Evolutionary conservation across 2,329 filamentous ascomycete species (phyloP).

Genomic region (Epichloe typhina): DNA sequence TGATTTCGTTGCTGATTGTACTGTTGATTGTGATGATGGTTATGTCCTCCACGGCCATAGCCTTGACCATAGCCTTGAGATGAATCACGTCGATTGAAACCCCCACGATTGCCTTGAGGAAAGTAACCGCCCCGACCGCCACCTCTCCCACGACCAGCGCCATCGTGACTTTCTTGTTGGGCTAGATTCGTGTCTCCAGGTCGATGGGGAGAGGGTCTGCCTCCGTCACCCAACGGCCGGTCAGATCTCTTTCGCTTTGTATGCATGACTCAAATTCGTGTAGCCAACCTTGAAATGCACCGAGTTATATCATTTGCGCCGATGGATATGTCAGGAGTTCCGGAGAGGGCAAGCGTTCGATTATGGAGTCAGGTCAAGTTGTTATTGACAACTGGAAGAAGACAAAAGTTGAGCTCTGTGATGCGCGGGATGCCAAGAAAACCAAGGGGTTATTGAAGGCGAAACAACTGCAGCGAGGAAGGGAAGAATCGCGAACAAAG

Average conservation of each 20-base stretch:
- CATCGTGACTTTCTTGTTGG: conserved; percentile 45
- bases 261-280: conserved; percentile 31
- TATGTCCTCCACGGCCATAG: conserved; percentile 15
- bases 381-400: background rate
- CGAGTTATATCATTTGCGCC: conserved; percentile 23
- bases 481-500: background rate
- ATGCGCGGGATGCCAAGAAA: background rate
- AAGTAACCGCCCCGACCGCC: conserved; percentile 28
- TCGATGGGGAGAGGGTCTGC: conserved; percentile 48
- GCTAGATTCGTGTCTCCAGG: conserved; percentile 41
- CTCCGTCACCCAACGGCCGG: conserved; percentile 33
- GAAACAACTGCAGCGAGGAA: background rate
- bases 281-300: conserved; percentile 6
- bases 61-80: conserved; percentile 25
- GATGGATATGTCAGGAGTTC: background rate
- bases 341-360: background rate
- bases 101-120: conserved; percentile 24
- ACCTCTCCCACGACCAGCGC: conserved; percentile 30
- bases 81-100: conserved; percentile 40
- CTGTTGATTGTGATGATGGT: conserved; percentile 9
- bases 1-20: conserved; percentile 9
- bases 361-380: background rate
- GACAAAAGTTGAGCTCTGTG: background rate
- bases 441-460: background rate
- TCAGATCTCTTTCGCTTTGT: conserved; percentile 48